These are phyloP conservation scores for Wickerhamomyces canadensis DNA, from an alignment of 805 yeast genomes.

Conservation along the genomic window DNA sequence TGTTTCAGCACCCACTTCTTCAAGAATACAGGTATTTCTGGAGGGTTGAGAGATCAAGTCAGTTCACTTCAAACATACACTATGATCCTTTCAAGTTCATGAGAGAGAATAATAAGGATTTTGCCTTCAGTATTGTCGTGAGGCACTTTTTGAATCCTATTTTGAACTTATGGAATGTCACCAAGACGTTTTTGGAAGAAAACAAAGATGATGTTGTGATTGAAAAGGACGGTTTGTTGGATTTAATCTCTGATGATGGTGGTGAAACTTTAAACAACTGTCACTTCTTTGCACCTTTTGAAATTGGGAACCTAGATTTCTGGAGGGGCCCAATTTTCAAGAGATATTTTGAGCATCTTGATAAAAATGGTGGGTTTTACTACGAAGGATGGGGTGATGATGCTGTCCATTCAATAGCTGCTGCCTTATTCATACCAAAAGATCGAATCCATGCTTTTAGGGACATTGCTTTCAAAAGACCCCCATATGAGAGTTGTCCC, in stretches of 20 bases:
- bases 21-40: slow-evolving; percentile 79
- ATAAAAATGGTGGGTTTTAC: slow-evolving; percentile 75
- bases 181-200: slow-evolving; percentile 49
- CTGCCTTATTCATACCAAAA: background rate
- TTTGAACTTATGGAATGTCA: slow-evolving; percentile 66
- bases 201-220: slow-evolving; percentile 47
- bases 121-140: slow-evolving; percentile 71
- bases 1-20: slow-evolving; percentile 66
- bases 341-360: slow-evolving; percentile 65
- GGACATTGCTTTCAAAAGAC: background rate
- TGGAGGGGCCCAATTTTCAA: slow-evolving; percentile 69
- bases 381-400: slow-evolving; percentile 91
- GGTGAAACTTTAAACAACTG: slow-evolving; percentile 74
- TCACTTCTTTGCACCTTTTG: slow-evolving; percentile 92
- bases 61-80: slow-evolving; percentile 69
- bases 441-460: background rate
- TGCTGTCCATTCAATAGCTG: background rate
- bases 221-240: slow-evolving; percentile 24
- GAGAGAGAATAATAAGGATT: slow-evolving; percentile 54
- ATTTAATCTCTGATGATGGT: slow-evolving; percentile 60
- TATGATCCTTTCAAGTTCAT: slow-evolving; percentile 54
- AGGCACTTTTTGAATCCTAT: slow-evolving; percentile 68
- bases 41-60: slow-evolving; percentile 86
- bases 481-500: background rate
- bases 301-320: slow-evolving; percentile 71